A percentile compares a stretch with the other conserved stretches of the same genome.
Evolutionary conservation across 1,284 basidiomycete genomes (phyloP).

Genomic region (Athelia psychrophila): DNA sequence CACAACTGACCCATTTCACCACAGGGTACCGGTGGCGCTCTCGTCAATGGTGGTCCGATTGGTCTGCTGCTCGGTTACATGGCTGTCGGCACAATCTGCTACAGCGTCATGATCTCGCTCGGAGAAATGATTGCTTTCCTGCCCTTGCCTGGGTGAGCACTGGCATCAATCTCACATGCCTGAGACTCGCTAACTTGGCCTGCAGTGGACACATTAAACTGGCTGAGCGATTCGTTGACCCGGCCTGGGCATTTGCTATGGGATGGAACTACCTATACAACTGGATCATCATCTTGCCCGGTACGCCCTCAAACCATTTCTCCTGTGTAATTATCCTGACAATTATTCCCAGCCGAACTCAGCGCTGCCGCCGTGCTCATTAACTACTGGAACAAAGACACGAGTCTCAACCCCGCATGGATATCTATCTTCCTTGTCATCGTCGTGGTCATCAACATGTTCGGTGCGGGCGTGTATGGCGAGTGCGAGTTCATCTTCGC

Average conservation of each 20-base stretch:
- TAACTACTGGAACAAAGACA: constrained; percentile 49
- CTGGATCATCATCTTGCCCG: constrained; percentile 44
- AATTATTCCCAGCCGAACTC: constrained; percentile 45
- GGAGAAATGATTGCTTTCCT: constrained; percentile 45
- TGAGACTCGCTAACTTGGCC: constrained; percentile 3
- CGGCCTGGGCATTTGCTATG: constrained; percentile 66
- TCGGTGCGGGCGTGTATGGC: constrained; percentile 51
- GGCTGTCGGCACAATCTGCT: constrained; percentile 22
- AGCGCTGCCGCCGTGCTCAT: constrained; percentile 65
- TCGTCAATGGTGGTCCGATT: constrained; percentile 12
- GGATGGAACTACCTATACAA: constrained; percentile 75
- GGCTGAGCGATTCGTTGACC: constrained; percentile 69
- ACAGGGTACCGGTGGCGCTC: constrained; percentile 14
- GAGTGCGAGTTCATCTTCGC: constrained; percentile 58
- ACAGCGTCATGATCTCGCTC: constrained; percentile 23
- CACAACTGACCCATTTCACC: neutral
- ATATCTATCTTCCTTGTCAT: constrained; percentile 62
- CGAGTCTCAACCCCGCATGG: constrained; percentile 58
- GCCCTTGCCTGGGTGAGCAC: constrained; percentile 29
- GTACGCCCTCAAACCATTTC: constrained; percentile 24
- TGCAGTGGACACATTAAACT: constrained; percentile 66
- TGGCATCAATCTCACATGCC: constrained; percentile 21
- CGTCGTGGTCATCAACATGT: constrained; percentile 65
- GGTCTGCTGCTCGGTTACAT: constrained; percentile 15
- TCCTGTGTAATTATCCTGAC: constrained; percentile 1